Conservation (phyloP, 129 eudicot species). For the Heracleum sosnowskyi region DNA sequence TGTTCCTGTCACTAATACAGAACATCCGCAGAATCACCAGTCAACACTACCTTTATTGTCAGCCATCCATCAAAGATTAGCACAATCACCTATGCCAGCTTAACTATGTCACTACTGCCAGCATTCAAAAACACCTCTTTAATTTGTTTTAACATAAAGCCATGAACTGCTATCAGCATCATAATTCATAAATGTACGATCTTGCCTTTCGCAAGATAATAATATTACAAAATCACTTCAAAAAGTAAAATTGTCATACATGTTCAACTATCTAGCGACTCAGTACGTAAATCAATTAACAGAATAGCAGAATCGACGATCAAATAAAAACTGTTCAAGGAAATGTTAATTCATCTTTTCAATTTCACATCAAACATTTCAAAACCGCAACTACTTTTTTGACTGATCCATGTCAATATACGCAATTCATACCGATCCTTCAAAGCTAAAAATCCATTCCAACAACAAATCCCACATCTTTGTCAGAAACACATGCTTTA, state of each 20-base stretch:
- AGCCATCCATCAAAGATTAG: not conserved
- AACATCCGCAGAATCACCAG: not conserved
- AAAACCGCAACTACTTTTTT: not conserved
- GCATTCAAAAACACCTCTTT: not conserved
- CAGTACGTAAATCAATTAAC: not conserved
- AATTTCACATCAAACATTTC: not conserved
- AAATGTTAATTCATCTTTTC: not conserved
- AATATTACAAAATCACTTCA: not conserved
- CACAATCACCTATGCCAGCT: not conserved
- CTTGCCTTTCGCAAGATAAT: too few species aligned
- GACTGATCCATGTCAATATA: not conserved
- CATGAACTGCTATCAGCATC: not conserved
- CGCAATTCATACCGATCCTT: not conserved
- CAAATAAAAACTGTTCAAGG: not conserved
- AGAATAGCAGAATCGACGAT: not conserved
- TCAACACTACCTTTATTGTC: not conserved
- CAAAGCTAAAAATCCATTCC: not conserved
- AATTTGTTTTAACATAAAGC: not conserved
- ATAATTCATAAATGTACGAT: not conserved
- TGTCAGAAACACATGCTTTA: not conserved
- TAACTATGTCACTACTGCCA: not conserved
- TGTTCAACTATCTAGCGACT: not conserved
- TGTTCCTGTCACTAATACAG: not conserved
- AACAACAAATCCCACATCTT: not conserved
- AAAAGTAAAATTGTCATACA: not conserved